These are phyloP conservation scores for Coemansia sp. DNA, from an alignment of 371 early-diverging fungal species.

Conservation along the genomic window DNA sequence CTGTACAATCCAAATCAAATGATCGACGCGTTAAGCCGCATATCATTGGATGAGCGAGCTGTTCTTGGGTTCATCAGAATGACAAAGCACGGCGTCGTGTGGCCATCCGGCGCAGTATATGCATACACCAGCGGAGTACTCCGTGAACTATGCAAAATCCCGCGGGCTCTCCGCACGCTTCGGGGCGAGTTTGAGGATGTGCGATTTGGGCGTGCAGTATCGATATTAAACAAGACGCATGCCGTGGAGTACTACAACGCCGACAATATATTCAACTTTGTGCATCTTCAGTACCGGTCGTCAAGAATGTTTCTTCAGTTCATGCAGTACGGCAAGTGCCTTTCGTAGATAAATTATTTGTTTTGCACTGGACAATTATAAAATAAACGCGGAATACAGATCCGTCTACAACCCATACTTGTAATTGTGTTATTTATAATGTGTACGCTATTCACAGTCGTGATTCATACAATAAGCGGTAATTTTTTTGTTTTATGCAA, in stretches of 20 bases:
- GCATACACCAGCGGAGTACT: not conserved
- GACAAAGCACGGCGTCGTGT: not conserved
- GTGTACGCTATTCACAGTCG: no score
- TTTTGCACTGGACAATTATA: no score
- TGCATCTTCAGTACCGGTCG: not conserved
- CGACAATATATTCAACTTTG: not conserved
- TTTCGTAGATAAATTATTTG: not conserved
- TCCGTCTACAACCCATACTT: no score
- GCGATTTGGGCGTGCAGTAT: not conserved
- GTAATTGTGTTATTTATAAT: no score
- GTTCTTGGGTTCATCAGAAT: not conserved
- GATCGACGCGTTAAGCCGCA: not conserved
- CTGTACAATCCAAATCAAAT: not conserved
- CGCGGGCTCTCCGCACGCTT: not conserved
- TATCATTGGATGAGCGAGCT: not conserved
- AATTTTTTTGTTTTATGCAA: no score
- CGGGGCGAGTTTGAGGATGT: not conserved
- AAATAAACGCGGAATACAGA: no score
- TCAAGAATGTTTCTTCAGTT: not conserved
- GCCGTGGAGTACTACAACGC: not conserved
- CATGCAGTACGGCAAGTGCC: not conserved
- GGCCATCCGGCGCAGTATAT: not conserved
- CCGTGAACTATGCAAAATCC: not conserved
- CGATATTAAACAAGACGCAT: not conserved
- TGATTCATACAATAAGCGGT: no score